Evolutionary conservation across 768 basidiomycete species (phyloP).

Genomic region (Termitomyces sp.): DNA sequence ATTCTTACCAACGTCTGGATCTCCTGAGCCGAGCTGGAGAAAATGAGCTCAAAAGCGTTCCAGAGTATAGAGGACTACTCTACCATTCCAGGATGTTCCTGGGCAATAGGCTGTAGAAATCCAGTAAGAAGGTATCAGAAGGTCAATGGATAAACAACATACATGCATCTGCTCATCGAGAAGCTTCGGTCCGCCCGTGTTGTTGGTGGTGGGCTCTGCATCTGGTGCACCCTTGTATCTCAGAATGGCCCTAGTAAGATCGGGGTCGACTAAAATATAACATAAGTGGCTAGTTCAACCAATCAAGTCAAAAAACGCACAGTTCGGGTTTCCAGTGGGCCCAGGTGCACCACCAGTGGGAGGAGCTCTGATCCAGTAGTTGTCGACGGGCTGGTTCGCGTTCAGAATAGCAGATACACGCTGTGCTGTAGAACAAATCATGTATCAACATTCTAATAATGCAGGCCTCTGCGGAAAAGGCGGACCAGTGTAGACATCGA

Average conservation of each 20-base stretch:
- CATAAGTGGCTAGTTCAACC: neutral
- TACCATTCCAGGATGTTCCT: constrained; percentile 14
- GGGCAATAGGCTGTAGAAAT: constrained; percentile 13
- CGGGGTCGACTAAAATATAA: constrained; percentile 14
- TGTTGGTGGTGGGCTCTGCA: constrained; percentile 21
- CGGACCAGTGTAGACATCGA: constrained; percentile 38
- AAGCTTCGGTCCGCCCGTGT: constrained; percentile 12
- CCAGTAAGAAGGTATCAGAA: neutral
- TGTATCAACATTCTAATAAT: neutral
- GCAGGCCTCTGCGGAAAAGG: neutral
- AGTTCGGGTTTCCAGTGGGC: constrained; percentile 16
- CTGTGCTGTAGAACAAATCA: constrained; percentile 20
- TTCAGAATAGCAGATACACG: constrained; percentile 32
- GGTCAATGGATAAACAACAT: neutral
- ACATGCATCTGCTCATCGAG: constrained; percentile 21
- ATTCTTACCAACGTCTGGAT: constrained; percentile 15
- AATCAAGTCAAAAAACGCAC: constrained; percentile 5
- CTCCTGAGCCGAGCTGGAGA: constrained; percentile 14
- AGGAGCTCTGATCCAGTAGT: constrained; percentile 39
- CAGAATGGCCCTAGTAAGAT: constrained; percentile 26
- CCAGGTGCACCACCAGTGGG: constrained; percentile 17
- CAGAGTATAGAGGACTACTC: neutral
- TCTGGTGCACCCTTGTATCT: constrained; percentile 25
- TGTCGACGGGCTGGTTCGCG: constrained; percentile 36
- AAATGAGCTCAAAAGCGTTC: neutral